Base-by-base conservation (phyloP, 2,329 filamentous ascomycete species). In the Dothideomycetidae sp. region DNA sequence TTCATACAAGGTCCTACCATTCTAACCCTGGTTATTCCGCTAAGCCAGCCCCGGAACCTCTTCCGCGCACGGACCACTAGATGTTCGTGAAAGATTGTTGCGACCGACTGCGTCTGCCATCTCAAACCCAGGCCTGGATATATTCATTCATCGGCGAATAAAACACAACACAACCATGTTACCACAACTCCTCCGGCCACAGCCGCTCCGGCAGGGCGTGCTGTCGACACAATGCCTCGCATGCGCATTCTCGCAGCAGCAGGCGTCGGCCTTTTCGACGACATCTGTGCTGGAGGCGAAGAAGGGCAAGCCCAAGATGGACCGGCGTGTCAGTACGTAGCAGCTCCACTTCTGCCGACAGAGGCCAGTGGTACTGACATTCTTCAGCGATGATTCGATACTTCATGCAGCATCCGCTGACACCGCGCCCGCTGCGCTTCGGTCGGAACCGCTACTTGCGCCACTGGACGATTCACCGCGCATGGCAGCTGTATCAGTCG, bases 401-500 rank as follows among this genome's bases (percentile, higher is more conserved):
- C 62, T 73, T 77, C 58, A 71, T 82, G 48, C 61, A 70, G 51
- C 78, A 82, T 57, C 75, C 76, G 2, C 61, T 70, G 18, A 80
- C 73, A 5, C 78, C 77, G 0, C 73, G 77, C 10, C 86, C 90
- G 1, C 73, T 98, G 46, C 80, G 84, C 51, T 86, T 96, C 71
- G 84, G 75, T 29, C 84, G 88, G 50, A 81, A 80, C 59, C 78
- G 90, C 40, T 73, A 76, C 60, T 75, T 98, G 46, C 82, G 90
- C 32, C 90, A 98, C 68, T 98, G 90, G 90, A 96, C 90, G 36
- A 96, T 98, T 60, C 86, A 96, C 67, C 85, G 90, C 50, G 88
- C 88, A 14, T 96, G 86, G 84, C 70, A 82, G 51, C 68, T 96
- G 18, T 80, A 79, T 62, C 75, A 78, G 50, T 71, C 77, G 48